Evolutionary conservation across 148 eudicot species (phyloP).

Genomic region (Mesembryanthemum crystallinum): DNA sequence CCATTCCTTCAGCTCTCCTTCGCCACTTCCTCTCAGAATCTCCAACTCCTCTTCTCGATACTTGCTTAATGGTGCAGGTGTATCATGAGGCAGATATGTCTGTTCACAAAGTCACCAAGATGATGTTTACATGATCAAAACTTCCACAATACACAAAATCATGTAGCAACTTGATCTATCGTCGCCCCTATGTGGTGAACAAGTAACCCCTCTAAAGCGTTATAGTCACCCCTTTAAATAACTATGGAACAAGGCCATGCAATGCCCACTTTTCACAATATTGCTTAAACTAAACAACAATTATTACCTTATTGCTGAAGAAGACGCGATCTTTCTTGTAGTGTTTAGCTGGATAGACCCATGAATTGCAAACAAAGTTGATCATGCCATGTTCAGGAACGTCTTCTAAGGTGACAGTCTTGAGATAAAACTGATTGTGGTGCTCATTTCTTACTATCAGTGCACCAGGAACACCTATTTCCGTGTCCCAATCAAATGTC

Average conservation of each 20-base stretch:
- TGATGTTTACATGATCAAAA: too few species aligned
- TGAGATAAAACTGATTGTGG: constrained; percentile 66
- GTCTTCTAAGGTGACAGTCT: constrained; percentile 53
- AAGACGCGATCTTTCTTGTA: constrained; percentile 62
- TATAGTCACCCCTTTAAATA: too few species aligned
- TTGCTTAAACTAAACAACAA: neutral
- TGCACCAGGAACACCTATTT: constrained; percentile 74
- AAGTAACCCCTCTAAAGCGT: too few species aligned
- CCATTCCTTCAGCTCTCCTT: constrained; percentile 74
- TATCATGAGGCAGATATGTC: constrained; percentile 66
- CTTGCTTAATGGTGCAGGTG: constrained; percentile 45
- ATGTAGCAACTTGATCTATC: too few species aligned
- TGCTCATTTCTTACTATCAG: constrained; percentile 54
- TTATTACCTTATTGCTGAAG: constrained; percentile 67
- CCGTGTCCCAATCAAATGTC: constrained; percentile 63
- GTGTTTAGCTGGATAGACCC: constrained; percentile 60
- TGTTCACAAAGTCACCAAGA: constrained; percentile 12
- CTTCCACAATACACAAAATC: too few species aligned
- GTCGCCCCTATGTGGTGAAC: too few species aligned
- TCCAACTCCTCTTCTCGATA: constrained; percentile 70
- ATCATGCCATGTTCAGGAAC: constrained; percentile 60
- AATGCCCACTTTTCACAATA: too few species aligned
- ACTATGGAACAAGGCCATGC: too few species aligned
- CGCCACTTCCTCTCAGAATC: constrained; percentile 65
- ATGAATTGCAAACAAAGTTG: constrained; percentile 68